These are phyloP conservation scores for Triticum dicoccoides DNA, from an alignment of 176 grass and related monocot species.

Conservation along the genomic window DNA sequence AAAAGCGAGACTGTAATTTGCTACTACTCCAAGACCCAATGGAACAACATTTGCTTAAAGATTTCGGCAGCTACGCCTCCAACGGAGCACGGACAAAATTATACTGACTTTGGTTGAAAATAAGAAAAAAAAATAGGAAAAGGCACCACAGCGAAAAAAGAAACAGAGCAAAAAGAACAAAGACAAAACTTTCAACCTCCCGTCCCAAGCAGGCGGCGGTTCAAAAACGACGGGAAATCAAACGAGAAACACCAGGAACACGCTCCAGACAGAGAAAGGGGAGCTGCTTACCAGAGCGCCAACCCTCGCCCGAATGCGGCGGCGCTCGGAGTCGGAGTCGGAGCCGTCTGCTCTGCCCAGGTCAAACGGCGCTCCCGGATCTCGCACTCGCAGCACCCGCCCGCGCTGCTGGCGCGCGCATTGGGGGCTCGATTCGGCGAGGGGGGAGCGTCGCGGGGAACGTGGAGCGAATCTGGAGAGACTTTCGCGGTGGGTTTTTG, in stretches of 20 bases:
- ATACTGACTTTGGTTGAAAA: neutral
- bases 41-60: neutral
- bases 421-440: conserved; percentile 6
- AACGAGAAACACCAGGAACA: neutral
- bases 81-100: neutral
- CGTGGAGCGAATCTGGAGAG: conserved; percentile 20
- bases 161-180: neutral
- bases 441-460: neutral
- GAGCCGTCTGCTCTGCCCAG: neutral
- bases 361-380: neutral
- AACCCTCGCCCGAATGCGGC: conserved; percentile 13
- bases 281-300: neutral
- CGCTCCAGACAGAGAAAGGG: neutral
- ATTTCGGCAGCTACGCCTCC: neutral
- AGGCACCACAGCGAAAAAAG: neutral
- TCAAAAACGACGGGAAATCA: neutral
- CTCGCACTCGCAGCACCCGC: neutral
- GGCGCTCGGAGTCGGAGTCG: neutral
- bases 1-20: neutral
- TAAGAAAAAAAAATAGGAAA: neutral
- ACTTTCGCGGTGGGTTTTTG: neutral
- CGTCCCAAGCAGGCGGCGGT: neutral
- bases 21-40: neutral
- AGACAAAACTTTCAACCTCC: neutral
- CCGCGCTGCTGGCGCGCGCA: neutral